phyloP scores from a whole-genome alignment of 331 rosid genomes.

The Rosa hybrid region DNA sequence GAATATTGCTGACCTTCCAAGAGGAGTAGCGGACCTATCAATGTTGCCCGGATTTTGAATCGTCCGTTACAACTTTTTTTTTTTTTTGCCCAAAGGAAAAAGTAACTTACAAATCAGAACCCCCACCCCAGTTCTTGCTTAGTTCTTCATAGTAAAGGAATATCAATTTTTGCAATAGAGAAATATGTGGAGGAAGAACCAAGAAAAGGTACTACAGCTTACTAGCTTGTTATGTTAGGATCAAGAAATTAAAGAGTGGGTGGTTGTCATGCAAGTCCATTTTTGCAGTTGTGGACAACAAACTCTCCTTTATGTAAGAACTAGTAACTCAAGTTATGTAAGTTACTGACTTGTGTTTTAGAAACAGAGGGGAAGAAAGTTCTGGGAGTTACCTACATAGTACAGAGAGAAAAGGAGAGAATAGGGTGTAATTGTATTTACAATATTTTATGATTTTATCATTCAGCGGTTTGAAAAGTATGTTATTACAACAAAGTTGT shows the following conservation, averaged over 20 bases:
- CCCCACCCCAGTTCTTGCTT: background rate
- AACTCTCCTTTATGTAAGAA: too few species aligned
- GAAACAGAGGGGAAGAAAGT: background rate
- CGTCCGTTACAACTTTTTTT: background rate
- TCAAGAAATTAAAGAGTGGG: background rate
- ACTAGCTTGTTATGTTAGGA: background rate
- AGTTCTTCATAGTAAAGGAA: background rate
- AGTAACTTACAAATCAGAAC: background rate
- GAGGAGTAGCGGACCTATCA: constrained; percentile 80
- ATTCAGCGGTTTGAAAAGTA: background rate
- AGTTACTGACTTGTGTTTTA: background rate
- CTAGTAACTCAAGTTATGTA: too few species aligned
- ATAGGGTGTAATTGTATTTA: background rate
- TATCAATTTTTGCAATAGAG: background rate
- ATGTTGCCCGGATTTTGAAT: constrained; percentile 78
- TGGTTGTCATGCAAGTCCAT: background rate
- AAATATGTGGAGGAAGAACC: background rate
- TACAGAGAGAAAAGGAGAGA: background rate
- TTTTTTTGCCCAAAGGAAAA: background rate
- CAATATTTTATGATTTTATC: too few species aligned
- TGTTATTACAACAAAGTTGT: background rate
- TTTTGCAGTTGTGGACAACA: background rate
- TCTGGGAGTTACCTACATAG: background rate
- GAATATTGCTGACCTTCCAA: constrained; percentile 82
- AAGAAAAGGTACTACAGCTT: background rate